Evolutionary conservation across 176 grass and related monocot species (phyloP).

Genomic region (Hordeum vulgare): MorexV3_pseudomolecules_assembly NC_058519.1:641839321-641839820

Average conservation of each 20-base stretch:
- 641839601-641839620: neutral
- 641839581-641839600: neutral
- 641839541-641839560: neutral
- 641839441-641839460: no score
- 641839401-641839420: conserved; percentile 47
- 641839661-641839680: neutral
- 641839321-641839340: neutral
- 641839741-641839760: no score
- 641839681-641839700: neutral
- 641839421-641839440: conserved; percentile 35
- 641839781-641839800: no score
- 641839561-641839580: neutral
- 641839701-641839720: no score
- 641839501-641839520: no score
- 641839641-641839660: neutral
- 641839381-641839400: conserved; percentile 56
- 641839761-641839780: no score
- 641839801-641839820: no score
- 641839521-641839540: neutral
- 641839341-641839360: neutral
- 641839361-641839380: conserved; percentile 33
- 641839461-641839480: no score
- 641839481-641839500: no score
- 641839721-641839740: no score
- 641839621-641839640: neutral